Percentiles rank a stretch among this genome's conserved stretches.
Conservation (phyloP, 805 yeast species). For the Starmerella bombi region DNA sequence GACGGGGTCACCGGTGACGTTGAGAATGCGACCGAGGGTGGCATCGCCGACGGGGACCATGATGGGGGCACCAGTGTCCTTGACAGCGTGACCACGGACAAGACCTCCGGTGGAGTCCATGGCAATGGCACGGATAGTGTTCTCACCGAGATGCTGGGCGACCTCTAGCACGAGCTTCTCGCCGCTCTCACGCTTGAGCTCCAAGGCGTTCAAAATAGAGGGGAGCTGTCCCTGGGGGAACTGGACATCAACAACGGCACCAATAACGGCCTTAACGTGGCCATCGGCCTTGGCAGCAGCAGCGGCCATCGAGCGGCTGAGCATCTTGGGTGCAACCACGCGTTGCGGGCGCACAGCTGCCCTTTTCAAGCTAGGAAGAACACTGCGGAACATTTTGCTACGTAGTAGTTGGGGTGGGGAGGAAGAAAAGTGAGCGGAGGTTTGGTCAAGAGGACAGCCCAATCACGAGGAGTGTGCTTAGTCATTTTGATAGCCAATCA, state of each 20-base stretch:
- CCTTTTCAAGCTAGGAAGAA: constrained; percentile 24
- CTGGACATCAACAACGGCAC: constrained; percentile 54
- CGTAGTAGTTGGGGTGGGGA: constrained; percentile 6
- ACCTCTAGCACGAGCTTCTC: constrained; percentile 84
- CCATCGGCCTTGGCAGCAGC: constrained; percentile 18
- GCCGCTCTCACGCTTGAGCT: constrained; percentile 60
- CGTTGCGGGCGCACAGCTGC: constrained; percentile 21
- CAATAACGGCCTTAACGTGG: constrained; percentile 23
- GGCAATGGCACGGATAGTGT: constrained; percentile 99
- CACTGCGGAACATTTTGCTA: constrained; percentile 23
- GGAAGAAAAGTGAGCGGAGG: constrained; percentile 7
- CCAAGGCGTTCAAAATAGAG: constrained; percentile 92
- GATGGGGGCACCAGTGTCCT: constrained; percentile 96
- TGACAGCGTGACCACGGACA: constrained; percentile 86
- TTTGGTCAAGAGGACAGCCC: constrained; percentile 8
- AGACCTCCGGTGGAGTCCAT: constrained; percentile 99
- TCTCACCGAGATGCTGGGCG: constrained; percentile 99
- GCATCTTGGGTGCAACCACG: constrained; percentile 16
- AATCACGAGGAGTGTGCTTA: constrained; percentile 11
- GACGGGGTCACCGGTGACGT: constrained; percentile 97
- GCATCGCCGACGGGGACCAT: constrained; percentile 99
- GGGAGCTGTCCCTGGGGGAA: constrained; percentile 96
- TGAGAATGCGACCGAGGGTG: constrained; percentile 95
- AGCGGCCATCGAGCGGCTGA: constrained; percentile 21
- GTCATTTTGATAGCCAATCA: neutral